These are phyloP conservation scores for Pichia sp. DNA, from an alignment of 1,139 yeast genomes.

Conservation along the genomic window DNA sequence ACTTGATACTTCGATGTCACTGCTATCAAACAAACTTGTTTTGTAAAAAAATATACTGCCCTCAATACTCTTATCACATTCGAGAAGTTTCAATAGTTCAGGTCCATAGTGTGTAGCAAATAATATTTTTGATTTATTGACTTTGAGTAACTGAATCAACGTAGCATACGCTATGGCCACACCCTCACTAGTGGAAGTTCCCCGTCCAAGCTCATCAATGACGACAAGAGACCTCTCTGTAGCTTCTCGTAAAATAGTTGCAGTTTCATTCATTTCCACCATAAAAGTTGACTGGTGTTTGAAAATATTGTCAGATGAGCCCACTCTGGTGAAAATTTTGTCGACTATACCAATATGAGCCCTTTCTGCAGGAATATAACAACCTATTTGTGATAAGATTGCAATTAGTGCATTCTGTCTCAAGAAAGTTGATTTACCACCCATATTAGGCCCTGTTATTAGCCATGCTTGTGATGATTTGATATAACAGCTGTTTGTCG, in stretches of 20 bases:
- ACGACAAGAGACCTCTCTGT: conserved; percentile 77
- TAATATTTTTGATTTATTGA: conserved; percentile 66
- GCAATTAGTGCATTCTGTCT: conserved; percentile 84
- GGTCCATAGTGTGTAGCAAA: conserved; percentile 93
- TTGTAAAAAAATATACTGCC: conserved; percentile 37
- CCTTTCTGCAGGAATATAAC: conserved; percentile 73
- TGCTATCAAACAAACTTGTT: conserved; percentile 41
- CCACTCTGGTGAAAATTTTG: conserved; percentile 80
- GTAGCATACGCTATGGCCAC: conserved; percentile 86
- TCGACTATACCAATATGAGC: conserved; percentile 82
- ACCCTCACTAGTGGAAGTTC: conserved; percentile 89
- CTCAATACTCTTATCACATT: conserved; percentile 36
- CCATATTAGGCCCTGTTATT: conserved; percentile 96
- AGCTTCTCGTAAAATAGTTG: conserved; percentile 72
- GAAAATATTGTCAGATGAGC: conserved; percentile 86
- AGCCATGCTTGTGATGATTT: conserved; percentile 53
- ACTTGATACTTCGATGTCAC: conserved; percentile 19
- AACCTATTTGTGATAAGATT: conserved; percentile 85
- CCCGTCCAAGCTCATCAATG: conserved; percentile 94
- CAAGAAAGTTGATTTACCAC: conserved; percentile 88
- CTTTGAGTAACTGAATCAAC: conserved; percentile 50
- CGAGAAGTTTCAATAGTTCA: conserved; percentile 50
- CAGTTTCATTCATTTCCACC: conserved; percentile 98
- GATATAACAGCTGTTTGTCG: conserved; percentile 58
- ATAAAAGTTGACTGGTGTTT: conserved; percentile 89